Base-by-base conservation (phyloP, 176 grass and related monocot species). In the Cenchrus americanus region DNA sequence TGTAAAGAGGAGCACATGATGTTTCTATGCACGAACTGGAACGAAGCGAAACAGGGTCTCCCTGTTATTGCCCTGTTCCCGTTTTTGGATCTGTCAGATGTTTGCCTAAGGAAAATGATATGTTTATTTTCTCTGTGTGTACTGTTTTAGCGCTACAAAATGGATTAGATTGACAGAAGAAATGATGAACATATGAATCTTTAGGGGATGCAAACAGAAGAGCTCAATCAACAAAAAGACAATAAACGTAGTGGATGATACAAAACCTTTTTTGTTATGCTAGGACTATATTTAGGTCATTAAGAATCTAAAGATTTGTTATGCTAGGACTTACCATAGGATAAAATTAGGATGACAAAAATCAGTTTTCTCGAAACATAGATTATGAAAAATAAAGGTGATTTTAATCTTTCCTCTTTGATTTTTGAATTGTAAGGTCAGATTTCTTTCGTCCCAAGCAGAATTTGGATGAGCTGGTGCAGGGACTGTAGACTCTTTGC, bases 401-500 rank as follows among this genome's bases (percentile, higher is more conserved):
- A 46, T 46, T 42, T 77, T 47, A 34, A 54, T 26, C 47, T 62
- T 79, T 27, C 6, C 30, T 57, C 30, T 63, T 51, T 14, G 12
- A 71, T 61, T 4, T 53, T 84, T 66, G 7, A 51, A 47, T 17
- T 23, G 26, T 15, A 51, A 46, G 4, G 51, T 48, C 46, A 15
- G 66, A 71, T 52, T 26, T 85, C 8, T 83, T 71, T 23, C 27
- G 77, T 71, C 11, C 41, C 6, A 7, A 13, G 19, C 66, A 72
- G 37, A 78, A 72, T 67, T 54, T 83, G 23, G 75, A 84, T 73
- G 34, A 84, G 44, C 47, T 49, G 9, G n/a, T 81, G 54, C 54
- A 44, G 37, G 4, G 34, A 37, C 34, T 75, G 14, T 78, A 60
- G 55, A 55, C 66, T 77, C 8, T 64, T 78, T 88, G 40, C 66